phyloP scores from a whole-genome alignment of 805 yeast species.

The Saccharomycopsis guyanensis region DNA sequence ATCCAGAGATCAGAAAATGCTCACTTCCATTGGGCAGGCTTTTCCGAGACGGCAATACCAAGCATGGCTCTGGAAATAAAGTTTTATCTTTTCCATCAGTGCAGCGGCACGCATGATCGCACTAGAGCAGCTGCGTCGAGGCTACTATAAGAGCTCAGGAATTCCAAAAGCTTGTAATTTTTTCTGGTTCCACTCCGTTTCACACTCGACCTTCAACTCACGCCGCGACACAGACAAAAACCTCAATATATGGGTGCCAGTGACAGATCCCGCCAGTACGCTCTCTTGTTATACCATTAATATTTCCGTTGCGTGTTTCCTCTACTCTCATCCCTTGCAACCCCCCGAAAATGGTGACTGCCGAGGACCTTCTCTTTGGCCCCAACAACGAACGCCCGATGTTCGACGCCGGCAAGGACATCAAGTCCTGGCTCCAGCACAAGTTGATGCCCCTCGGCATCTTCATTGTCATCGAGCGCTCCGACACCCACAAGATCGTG shows the following conservation, averaged over 20 bases:
- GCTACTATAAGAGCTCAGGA: background rate
- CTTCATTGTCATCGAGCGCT: constrained; percentile 28
- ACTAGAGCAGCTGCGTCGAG: background rate
- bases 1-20: too few species aligned
- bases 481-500: constrained; percentile 28
- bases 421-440: constrained; percentile 21
- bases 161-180: too few species aligned
- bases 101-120: constrained; percentile 5
- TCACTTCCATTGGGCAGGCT: too few species aligned
- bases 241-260: background rate
- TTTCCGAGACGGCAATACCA: background rate
- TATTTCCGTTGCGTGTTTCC: background rate
- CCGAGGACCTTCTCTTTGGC: constrained; percentile 14
- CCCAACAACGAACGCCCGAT: constrained; percentile 13
- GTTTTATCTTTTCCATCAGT: constrained; percentile 8
- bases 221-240: too few species aligned
- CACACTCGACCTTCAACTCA: too few species aligned
- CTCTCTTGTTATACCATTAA: background rate
- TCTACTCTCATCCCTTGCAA: background rate
- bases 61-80: background rate
- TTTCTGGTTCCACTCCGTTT: too few species aligned
- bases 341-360: constrained; percentile 5
- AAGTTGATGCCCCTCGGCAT: constrained; percentile 20
- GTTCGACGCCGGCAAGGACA: constrained; percentile 17
- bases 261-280: background rate